Conservation (phyloP, 2,329 filamentous ascomycete species). For the Chaetomium sp. region DNA sequence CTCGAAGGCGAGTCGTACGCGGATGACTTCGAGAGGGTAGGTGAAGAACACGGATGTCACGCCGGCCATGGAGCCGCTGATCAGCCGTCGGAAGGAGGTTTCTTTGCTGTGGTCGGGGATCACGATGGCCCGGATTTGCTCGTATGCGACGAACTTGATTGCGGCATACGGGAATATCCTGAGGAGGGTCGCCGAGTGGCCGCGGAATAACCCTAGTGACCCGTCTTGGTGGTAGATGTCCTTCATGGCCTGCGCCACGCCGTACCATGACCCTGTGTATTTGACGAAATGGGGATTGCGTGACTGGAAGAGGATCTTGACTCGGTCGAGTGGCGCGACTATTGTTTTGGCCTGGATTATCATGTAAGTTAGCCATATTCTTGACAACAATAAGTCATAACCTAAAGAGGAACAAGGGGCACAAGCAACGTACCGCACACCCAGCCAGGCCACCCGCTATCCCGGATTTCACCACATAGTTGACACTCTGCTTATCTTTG, state of each 20-base stretch:
- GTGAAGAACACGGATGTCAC: slow-evolving; percentile 93
- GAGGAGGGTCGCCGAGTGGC: slow-evolving; percentile 87
- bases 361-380: not conserved
- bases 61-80: slow-evolving; percentile 70
- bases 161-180: slow-evolving; percentile 96
- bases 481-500: slow-evolving; percentile 62
- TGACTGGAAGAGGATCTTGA: slow-evolving; percentile 97
- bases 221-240: slow-evolving; percentile 78
- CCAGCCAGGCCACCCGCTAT: slow-evolving; percentile 86
- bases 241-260: slow-evolving; percentile 72
- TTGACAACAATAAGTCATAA: too few relatives aligned
- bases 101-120: slow-evolving; percentile 70
- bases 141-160: slow-evolving; percentile 97
- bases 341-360: slow-evolving; percentile 76
- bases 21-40: slow-evolving; percentile 87
- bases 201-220: slow-evolving; percentile 72
- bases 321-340: slow-evolving; percentile 90
- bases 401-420: not conserved
- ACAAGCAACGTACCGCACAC: slow-evolving; percentile 63
- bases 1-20: slow-evolving; percentile 90
- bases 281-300: slow-evolving; percentile 90
- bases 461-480: slow-evolving; percentile 78
- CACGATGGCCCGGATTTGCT: slow-evolving; percentile 77
- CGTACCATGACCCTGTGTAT: slow-evolving; percentile 84
- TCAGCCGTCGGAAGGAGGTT: slow-evolving; percentile 68